Conservation (phyloP, 2,329 filamentous ascomycete genomes). For the Trichoderma koningii region DNA sequence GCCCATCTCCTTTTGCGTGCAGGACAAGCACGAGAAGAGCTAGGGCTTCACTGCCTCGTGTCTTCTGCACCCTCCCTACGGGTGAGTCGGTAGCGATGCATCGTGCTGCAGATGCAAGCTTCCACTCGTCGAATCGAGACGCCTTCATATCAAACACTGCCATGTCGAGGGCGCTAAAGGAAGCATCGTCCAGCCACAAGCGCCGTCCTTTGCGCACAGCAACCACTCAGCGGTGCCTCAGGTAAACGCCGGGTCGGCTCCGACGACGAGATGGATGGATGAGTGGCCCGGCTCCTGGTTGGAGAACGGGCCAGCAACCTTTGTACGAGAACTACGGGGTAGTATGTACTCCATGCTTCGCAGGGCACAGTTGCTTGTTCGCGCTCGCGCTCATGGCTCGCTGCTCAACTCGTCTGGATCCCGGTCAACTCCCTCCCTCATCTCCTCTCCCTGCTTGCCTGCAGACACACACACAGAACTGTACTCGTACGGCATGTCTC, state of each 20-base stretch:
- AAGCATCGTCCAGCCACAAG: conserved; percentile 21
- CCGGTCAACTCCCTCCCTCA: no score
- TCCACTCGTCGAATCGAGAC: neutral
- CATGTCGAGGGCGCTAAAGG: conserved; percentile 17
- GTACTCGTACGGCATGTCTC: neutral
- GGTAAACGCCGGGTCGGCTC: conserved; percentile 26
- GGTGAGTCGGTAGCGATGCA: conserved; percentile 10
- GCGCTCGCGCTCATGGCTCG: conserved; percentile 7
- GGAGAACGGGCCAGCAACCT: conserved; percentile 5
- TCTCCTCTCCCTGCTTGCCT: neutral
- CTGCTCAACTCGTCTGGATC: no score
- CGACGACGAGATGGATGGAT: conserved; percentile 20
- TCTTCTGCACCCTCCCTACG: neutral
- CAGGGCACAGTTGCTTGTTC: neutral
- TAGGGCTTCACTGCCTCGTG: neutral
- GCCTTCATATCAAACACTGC: conserved; percentile 12
- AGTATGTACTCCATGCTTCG: neutral
- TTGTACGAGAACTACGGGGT: neutral
- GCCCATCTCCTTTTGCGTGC: neutral
- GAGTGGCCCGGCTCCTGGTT: conserved; percentile 19
- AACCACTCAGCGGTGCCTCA: neutral
- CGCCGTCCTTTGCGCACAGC: neutral
- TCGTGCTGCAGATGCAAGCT: conserved; percentile 8
- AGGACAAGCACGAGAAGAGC: neutral
- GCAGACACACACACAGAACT: neutral